Conservation (phyloP, 1,284 basidiomycete genomes). For the Cronartium quercuum region DNA sequence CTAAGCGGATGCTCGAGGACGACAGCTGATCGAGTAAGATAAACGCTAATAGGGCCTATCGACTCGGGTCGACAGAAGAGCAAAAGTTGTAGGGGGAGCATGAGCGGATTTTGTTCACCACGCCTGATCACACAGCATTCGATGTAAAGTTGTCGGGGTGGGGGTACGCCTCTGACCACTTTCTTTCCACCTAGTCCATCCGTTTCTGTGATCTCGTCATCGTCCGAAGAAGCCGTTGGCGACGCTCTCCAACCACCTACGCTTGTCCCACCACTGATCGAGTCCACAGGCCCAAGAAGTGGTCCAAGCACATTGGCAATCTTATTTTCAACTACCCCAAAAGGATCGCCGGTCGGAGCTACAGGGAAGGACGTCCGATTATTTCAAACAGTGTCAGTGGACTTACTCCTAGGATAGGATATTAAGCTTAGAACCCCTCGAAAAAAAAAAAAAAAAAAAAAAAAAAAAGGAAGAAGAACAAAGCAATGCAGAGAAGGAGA, state of each 20-base stretch:
- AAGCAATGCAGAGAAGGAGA: no score
- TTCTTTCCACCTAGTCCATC: slow-evolving; percentile 69
- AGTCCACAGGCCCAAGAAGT: slow-evolving; percentile 11
- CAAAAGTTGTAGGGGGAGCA: slow-evolving; percentile 73
- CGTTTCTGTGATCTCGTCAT: slow-evolving; percentile 54
- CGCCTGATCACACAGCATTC: slow-evolving; percentile 44
- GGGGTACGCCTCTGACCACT: background rate
- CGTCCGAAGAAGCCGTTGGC: slow-evolving; percentile 52
- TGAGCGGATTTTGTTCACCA: slow-evolving; percentile 58
- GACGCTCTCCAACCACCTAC: slow-evolving; percentile 35
- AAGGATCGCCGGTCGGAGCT: slow-evolving; percentile 56
- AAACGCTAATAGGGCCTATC: slow-evolving; percentile 69
- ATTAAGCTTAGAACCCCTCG: no score
- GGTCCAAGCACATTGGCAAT: slow-evolving; percentile 69
- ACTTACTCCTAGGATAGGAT: background rate
- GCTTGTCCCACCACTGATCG: slow-evolving; percentile 20
- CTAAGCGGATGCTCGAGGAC: slow-evolving; percentile 70
- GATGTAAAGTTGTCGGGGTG: slow-evolving; percentile 15
- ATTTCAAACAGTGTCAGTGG: background rate
- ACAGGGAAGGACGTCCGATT: no score
- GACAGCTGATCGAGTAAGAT: slow-evolving; percentile 63
- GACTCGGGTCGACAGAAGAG: slow-evolving; percentile 89
- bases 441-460: background rate
- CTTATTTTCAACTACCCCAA: slow-evolving; percentile 78
- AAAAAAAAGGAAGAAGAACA: background rate